Evolutionary conservation across 495 filamentous ascomycete species (phyloP).

Genomic region (Gamarada debralockiae): DNA sequence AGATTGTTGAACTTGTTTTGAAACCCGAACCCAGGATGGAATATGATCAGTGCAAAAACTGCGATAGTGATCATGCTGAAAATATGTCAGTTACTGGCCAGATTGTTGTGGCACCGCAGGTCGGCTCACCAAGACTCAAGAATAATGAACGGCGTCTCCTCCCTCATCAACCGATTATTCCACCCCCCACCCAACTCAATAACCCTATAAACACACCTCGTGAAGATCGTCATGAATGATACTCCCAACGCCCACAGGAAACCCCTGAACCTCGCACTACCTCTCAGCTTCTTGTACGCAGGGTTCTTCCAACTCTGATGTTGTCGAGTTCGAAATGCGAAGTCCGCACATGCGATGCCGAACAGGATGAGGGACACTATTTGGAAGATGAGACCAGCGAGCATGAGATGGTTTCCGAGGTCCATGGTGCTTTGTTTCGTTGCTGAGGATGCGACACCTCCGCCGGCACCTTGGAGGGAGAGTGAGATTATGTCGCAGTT

Average conservation of each 20-base stretch:
- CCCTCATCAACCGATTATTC: conserved; percentile 33
- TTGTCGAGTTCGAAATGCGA: background rate
- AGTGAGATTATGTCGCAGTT: conserved; percentile 58
- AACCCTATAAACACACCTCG: conserved; percentile 28
- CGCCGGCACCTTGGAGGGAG: conserved; percentile 56
- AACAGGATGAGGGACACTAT: conserved; percentile 47
- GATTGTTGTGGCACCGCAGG: background rate
- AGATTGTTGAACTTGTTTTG: conserved; percentile 5
- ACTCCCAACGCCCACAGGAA: conserved; percentile 3
- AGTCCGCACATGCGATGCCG: conserved; percentile 13
- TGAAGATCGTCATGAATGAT: conserved; percentile 28
- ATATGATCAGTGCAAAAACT: background rate
- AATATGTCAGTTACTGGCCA: background rate
- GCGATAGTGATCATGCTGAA: conserved; percentile 3
- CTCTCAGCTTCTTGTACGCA: background rate
- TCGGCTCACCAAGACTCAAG: conserved; percentile 39
- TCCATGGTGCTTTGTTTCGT: conserved; percentile 32
- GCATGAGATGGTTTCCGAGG: conserved; percentile 56
- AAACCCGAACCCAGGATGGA: conserved; percentile 5
- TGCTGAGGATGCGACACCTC: conserved; percentile 45
- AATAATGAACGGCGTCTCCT: conserved; percentile 49
- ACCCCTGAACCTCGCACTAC: background rate
- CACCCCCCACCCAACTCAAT: conserved; percentile 31
- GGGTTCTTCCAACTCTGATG: background rate
- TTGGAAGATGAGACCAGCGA: conserved; percentile 57